phyloP scores from a whole-genome alignment of 331 rosid species.

The Rosa hybrid region DNA sequence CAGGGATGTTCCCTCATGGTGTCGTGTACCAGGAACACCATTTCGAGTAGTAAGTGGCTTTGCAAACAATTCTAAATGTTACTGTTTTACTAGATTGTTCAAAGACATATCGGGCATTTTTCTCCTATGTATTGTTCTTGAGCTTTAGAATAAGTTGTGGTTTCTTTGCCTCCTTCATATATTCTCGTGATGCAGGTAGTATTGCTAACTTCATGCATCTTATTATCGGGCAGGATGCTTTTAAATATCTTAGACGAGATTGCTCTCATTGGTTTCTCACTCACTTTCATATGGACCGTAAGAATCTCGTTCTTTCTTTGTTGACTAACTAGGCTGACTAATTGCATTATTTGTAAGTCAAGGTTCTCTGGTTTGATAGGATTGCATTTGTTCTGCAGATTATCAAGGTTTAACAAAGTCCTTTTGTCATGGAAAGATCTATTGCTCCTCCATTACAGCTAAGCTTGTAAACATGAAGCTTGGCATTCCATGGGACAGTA shows the following conservation, averaged over 20 bases:
- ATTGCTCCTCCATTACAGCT: conserved; percentile 84
- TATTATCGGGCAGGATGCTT: conserved; percentile 74
- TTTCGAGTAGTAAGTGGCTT: conserved; percentile 78
- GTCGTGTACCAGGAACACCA: conserved; percentile 85
- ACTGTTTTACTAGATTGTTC: neutral
- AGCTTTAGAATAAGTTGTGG: conserved; percentile 13
- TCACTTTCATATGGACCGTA: conserved; percentile 97
- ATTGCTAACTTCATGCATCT: conserved; percentile 28
- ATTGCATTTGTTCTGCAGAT: conserved; percentile 55
- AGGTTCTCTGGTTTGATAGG: conserved; percentile 25
- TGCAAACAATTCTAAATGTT: neutral
- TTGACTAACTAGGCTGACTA: neutral
- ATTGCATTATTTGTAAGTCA: conserved; percentile 21
- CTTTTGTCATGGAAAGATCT: conserved; percentile 87
- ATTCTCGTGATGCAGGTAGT: conserved; percentile 14
- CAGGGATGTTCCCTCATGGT: conserved; percentile 77
- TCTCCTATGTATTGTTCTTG: conserved; percentile 5
- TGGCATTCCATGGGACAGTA: conserved; percentile 82
- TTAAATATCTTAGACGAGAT: conserved; percentile 84
- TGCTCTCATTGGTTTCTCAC: conserved; percentile 96
- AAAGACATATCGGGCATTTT: neutral
- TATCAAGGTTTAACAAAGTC: conserved; percentile 95
- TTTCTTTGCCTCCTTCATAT: neutral
- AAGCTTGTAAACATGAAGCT: conserved; percentile 85
- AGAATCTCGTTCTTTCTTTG: neutral